A percentile compares a stretch with the other conserved stretches of the same genome.
Conservation (phyloP, 2,329 filamentous ascomycete species). For the Claviceps sp. region DNA sequence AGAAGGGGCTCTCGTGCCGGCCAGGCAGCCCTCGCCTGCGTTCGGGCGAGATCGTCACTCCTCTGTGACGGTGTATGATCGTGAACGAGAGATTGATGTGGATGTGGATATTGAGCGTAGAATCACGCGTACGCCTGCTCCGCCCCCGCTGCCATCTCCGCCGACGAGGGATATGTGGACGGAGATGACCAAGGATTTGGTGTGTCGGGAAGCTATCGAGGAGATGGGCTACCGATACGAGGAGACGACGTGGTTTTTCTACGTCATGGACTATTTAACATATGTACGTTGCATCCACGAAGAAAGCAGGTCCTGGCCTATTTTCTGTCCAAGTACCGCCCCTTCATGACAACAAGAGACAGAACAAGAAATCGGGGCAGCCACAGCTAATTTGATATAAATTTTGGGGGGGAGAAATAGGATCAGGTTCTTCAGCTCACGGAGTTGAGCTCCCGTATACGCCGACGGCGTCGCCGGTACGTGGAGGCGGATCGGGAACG, state of each 20-base stretch:
- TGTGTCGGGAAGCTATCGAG: conserved; percentile 76
- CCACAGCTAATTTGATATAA: neutral
- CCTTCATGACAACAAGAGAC: neutral
- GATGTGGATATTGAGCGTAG: conserved; percentile 41
- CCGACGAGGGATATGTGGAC: conserved; percentile 71
- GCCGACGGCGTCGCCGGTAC: conserved; percentile 42
- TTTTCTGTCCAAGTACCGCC: neutral
- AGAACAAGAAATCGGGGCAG: neutral
- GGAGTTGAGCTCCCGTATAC: conserved; percentile 70
- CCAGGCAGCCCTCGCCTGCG: conserved; percentile 14
- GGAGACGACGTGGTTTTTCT: conserved; percentile 81
- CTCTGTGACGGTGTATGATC: conserved; percentile 33
- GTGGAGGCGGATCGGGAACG: conserved; percentile 47
- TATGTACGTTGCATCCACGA: conserved; percentile 50
- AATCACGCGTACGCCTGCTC: conserved; percentile 23
- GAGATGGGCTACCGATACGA: conserved; percentile 76
- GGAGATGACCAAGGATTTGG: conserved; percentile 88
- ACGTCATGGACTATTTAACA: conserved; percentile 77
- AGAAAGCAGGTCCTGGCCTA: neutral
- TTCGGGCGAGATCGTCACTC: conserved; percentile 22
- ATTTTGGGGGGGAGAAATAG: conserved; percentile 29
- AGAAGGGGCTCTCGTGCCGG: conserved; percentile 28
- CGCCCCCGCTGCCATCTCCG: conserved; percentile 20
- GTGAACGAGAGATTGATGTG: conserved; percentile 36
- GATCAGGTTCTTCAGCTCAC: conserved; percentile 80